A percentile compares a stretch with the other conserved stretches of the same genome.
Evolutionary conservation across 1,139 yeast genomes (phyloP).

Genomic region (Eremothecium sinecaudum): DNA sequence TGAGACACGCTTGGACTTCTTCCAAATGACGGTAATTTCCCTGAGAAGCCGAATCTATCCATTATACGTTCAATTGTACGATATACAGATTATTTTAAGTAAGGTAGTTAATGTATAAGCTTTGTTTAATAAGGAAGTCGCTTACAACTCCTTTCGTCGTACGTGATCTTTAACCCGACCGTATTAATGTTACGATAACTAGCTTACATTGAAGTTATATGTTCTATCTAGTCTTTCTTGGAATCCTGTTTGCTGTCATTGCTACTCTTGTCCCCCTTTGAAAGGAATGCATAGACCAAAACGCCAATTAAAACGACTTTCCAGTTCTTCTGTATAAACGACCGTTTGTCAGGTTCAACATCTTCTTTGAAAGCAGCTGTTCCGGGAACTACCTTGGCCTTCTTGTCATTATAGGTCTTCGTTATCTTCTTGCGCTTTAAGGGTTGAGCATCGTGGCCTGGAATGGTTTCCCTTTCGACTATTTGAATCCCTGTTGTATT

Average conservation of each 20-base stretch:
- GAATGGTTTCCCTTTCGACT: slow-evolving; percentile 11
- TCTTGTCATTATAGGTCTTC: slow-evolving; percentile 27
- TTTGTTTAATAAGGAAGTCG: too few relatives aligned
- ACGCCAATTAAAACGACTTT: slow-evolving; percentile 23
- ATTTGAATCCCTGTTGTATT: slow-evolving; percentile 13
- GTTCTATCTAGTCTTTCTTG: too few relatives aligned
- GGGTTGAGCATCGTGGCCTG: slow-evolving; percentile 19
- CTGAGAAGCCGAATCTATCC: slow-evolving; percentile 29
- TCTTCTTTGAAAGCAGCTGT: slow-evolving; percentile 18
- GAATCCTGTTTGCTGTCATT: not conserved
- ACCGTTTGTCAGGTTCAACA: slow-evolving; percentile 16
- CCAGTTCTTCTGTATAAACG: slow-evolving; percentile 29
- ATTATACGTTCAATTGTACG: too few relatives aligned
- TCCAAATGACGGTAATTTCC: slow-evolving; percentile 30
- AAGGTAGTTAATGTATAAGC: too few relatives aligned
- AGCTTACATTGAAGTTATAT: too few relatives aligned
- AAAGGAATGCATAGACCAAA: slow-evolving; percentile 13
- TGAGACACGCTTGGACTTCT: slow-evolving; percentile 23
- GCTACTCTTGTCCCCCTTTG: not conserved
- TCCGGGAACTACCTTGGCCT: slow-evolving; percentile 12
- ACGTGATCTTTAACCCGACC: too few relatives aligned
- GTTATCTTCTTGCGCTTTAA: slow-evolving; percentile 25
- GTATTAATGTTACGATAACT: too few relatives aligned
- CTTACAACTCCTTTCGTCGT: too few relatives aligned
- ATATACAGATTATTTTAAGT: too few relatives aligned